phyloP scores from a whole-genome alignment of 2,329 filamentous ascomycete species.

The Exophiala mesophila region DNA sequence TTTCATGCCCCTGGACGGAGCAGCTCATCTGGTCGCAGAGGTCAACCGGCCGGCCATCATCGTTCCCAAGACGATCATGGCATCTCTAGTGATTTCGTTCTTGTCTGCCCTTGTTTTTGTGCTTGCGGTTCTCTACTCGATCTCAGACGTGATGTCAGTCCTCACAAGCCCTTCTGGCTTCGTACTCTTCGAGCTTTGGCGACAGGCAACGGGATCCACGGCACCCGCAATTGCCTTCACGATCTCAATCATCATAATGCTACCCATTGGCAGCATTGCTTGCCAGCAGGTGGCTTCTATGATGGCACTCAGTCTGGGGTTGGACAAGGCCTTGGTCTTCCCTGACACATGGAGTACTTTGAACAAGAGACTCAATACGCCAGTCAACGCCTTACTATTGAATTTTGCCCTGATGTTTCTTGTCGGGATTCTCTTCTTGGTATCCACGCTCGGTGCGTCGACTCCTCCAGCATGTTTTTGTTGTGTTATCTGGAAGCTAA shows the following conservation, averaged over 20 bases:
- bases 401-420: neutral
- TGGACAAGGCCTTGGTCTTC: neutral
- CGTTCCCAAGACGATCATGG: slow-evolving; percentile 33
- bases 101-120: slow-evolving; percentile 25
- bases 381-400: neutral
- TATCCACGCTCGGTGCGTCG: neutral
- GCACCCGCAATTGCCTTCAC: neutral
- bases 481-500: neutral
- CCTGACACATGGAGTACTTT: neutral
- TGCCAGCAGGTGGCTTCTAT: neutral
- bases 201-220: neutral
- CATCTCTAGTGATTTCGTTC: slow-evolving; percentile 33
- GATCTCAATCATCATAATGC: slow-evolving; percentile 6
- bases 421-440: neutral
- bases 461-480: too few species aligned
- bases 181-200: neutral
- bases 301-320: neutral
- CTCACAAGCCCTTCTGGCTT: slow-evolving; percentile 4
- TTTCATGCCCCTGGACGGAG: slow-evolving; percentile 28
- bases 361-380: neutral
- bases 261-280: neutral
- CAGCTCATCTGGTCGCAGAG: slow-evolving; percentile 38
- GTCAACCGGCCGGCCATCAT: slow-evolving; percentile 28
- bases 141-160: slow-evolving; percentile 18
- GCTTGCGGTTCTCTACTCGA: slow-evolving; percentile 16